phyloP scores from a whole-genome alignment of 176 grass and related monocot species.

The Raddia guianensis region DNA sequence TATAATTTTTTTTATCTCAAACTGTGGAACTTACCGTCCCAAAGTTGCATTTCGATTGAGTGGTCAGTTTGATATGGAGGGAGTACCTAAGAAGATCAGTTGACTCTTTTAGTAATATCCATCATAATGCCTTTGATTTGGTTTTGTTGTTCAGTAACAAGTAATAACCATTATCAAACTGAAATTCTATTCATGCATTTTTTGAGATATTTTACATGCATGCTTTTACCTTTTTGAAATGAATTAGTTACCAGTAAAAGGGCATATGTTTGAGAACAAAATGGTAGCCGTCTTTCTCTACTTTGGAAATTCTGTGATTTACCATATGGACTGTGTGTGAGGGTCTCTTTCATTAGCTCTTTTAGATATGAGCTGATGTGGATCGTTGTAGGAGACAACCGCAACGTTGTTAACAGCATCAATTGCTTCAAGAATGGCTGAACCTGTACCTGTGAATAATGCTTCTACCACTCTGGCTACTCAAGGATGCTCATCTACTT shows the following conservation, averaged over 20 bases:
- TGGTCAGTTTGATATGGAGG: no score
- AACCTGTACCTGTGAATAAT: slow-evolving; percentile 31
- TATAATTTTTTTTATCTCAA: neutral
- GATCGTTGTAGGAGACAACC: slow-evolving; percentile 69
- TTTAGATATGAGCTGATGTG: slow-evolving; percentile 12
- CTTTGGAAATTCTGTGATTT: slow-evolving; percentile 22
- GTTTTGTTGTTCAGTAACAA: neutral
- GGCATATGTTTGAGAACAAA: slow-evolving; percentile 19
- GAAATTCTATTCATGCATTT: slow-evolving; percentile 27
- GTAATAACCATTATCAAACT: neutral
- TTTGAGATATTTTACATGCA: slow-evolving; percentile 10
- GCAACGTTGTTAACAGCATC: slow-evolving; percentile 75
- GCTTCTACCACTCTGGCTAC: slow-evolving; percentile 24
- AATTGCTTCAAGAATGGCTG: slow-evolving; percentile 64
- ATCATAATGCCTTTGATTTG: neutral
- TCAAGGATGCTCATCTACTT: slow-evolving; percentile 45
- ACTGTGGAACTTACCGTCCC: neutral
- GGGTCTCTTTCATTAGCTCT: slow-evolving; percentile 1
- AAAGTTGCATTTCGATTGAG: no score
- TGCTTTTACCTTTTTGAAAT: neutral
- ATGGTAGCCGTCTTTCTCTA: neutral
- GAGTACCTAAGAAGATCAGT: slow-evolving; percentile 1
- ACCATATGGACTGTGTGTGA: slow-evolving; percentile 2
- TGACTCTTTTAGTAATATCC: neutral
- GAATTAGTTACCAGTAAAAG: neutral